Evolutionary conservation across 192 early-diverging fungal genomes (phyloP).

Genomic region (Dissophora ornata): DNA sequence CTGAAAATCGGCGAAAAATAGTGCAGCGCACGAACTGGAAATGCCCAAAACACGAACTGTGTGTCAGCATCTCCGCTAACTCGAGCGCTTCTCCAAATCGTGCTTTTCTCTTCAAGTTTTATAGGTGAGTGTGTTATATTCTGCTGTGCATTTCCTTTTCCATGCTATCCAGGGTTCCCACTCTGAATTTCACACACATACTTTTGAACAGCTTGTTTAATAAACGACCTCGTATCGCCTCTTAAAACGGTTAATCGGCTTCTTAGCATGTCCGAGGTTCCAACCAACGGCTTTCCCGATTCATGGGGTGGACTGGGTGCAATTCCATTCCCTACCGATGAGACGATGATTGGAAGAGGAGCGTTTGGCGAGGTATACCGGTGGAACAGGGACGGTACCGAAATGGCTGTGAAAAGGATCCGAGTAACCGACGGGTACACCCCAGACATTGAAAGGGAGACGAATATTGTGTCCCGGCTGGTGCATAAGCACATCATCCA

Average conservation of each 20-base stretch:
- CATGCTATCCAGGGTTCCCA: too few relatives aligned
- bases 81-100: too few relatives aligned
- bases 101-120: too few relatives aligned
- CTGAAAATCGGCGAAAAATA: too few relatives aligned
- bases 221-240: too few relatives aligned
- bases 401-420: slow-evolving; percentile 6
- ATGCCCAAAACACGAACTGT: too few relatives aligned
- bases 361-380: neutral
- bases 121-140: too few relatives aligned
- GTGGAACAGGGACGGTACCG: neutral
- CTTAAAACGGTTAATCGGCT: neutral
- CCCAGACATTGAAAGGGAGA: neutral
- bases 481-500: slow-evolving; percentile 13
- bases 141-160: too few relatives aligned
- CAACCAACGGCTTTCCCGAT: neutral
- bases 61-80: too few relatives aligned
- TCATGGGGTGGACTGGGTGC: neutral
- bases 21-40: too few relatives aligned
- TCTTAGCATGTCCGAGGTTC: neutral
- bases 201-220: too few relatives aligned
- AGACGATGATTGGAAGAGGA: neutral
- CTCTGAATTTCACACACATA: too few relatives aligned
- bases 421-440: neutral
- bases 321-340: neutral
- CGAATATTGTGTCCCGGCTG: neutral